Percentiles rank a stretch among this genome's conserved stretches.
Conservation (phyloP, 192 early-diverging fungal species). For the Coemansia reversa region DNA sequence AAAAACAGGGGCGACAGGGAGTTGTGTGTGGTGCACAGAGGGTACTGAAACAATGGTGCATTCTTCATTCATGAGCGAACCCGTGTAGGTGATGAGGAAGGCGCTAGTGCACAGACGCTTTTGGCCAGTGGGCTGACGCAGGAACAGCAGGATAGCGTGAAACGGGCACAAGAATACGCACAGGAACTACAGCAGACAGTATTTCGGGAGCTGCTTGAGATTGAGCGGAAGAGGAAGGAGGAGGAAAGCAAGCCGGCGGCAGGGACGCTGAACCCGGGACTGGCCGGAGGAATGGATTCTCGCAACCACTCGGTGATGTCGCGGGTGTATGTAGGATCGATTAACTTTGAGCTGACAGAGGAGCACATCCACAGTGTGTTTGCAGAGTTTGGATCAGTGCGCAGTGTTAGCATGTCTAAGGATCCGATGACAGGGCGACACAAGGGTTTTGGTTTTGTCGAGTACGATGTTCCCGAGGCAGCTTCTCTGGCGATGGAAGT, state of each 20-base stretch:
- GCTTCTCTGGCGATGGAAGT: constrained; percentile 74
- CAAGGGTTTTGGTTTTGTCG: constrained; percentile 87
- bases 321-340: constrained; percentile 81
- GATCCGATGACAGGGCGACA: constrained; percentile 75
- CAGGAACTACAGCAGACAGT: constrained; percentile 52
- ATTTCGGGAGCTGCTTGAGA: constrained; percentile 37
- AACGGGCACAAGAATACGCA: constrained; percentile 42
- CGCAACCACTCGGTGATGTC: constrained; percentile 52
- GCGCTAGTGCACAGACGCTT: neutral
- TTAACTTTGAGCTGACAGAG: constrained; percentile 82
- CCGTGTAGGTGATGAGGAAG: neutral
- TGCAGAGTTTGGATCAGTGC: constrained; percentile 73
- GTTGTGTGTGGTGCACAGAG: neutral
- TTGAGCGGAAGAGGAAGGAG: constrained; percentile 23
- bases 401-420: constrained; percentile 74
- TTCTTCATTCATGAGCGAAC: neutral
- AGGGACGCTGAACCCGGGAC: constrained; percentile 44
- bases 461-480: constrained; percentile 85
- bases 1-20: neutral
- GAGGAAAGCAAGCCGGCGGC: constrained; percentile 16
- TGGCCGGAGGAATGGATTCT: constrained; percentile 35
- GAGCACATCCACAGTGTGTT: constrained; percentile 77
- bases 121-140: constrained; percentile 31
- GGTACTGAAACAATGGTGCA: neutral
- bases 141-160: constrained; percentile 35